Base-by-base conservation (phyloP, 2,329 filamentous ascomycete genomes). In the Exophiala spinifera region DNA sequence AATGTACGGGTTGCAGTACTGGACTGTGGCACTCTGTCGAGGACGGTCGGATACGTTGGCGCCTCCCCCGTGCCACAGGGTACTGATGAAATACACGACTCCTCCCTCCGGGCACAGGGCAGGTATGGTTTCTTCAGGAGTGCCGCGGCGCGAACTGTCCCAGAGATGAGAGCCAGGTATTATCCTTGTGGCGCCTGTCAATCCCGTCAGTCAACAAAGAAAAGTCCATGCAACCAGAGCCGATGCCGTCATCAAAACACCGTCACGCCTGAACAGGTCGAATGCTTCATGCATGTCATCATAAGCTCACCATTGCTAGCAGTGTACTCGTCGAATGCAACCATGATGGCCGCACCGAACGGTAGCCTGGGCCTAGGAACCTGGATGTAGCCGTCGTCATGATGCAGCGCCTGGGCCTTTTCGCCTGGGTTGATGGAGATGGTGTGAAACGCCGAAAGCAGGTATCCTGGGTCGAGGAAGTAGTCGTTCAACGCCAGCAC, bases 1-100 rank as follows among this genome's bases (percentile, higher is more conserved):
- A 36, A 70, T 65, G 47, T 65, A 77, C 4, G 71, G 70, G 57
- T 73, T 70, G 54, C 70, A 74, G 61, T 72, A 74, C 61, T 73
- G 71, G n/a, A 72, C 66, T 13, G 71, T 74, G 40, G 69, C 60
- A 40, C 70, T 70, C 34, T 66, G 57, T 20, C 72, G 63, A n/a
- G 63, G 63, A 25, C 49, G 55, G 20, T 61, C 48, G 13, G 67
- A 66, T 4, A 54, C 59, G 44, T 73, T 74, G 17, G 62, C 58
- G n/a, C 72, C 71, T 6, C 71, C 72, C 19, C 69, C 68, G 53
- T 74, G 72, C 69, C 69, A 73, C 5, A 70, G 60, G 8, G 68
- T 72, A 15, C 66, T 66, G 13, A 71, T 51, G 49, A 70, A 69
- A 45, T 66, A 72, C 20, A 72, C 61, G 2, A 69, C 66, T 55